Percentiles rank a stretch among this genome's conserved stretches.
phyloP scores from a whole-genome alignment of 2,329 filamentous ascomycete species.

The Colletotrichum godetiae region DNA sequence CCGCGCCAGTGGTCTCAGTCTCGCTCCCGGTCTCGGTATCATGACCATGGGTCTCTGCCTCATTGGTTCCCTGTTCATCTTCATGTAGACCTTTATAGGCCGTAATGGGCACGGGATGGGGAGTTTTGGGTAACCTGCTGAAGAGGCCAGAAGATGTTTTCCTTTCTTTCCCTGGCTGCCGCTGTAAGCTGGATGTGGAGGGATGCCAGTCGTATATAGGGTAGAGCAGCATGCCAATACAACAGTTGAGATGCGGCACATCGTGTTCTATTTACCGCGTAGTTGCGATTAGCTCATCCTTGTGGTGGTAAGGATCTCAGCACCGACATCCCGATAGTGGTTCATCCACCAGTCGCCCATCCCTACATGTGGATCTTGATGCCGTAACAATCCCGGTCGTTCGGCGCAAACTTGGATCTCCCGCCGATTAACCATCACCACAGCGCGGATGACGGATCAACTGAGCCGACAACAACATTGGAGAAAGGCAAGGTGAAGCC shows the following conservation, averaged over 20 bases:
- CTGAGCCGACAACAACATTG: background rate
- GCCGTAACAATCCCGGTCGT: too few species aligned
- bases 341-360: background rate
- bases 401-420: too few species aligned
- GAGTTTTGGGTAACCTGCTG: background rate
- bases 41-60: conserved; percentile 11
- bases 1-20: background rate
- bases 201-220: conserved; percentile 23
- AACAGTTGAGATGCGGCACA: conserved; percentile 8
- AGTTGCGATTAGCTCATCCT: background rate
- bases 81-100: conserved; percentile 7
- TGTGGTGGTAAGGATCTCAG: background rate
- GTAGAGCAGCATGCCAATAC: conserved; percentile 30
- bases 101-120: background rate
- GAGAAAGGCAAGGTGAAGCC: background rate
- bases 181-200: background rate
- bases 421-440: background rate
- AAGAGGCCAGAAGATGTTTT: conserved; percentile 6
- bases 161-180: background rate
- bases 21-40: conserved; percentile 1
- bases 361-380: background rate
- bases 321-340: background rate
- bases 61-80: conserved; percentile 14
- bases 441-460: background rate
- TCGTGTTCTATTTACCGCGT: background rate